Evolutionary conservation across 179 eudicot species (phyloP), one percentile per base, ranked within the genome.

Genomic region (Silene noctiflora): DNA sequence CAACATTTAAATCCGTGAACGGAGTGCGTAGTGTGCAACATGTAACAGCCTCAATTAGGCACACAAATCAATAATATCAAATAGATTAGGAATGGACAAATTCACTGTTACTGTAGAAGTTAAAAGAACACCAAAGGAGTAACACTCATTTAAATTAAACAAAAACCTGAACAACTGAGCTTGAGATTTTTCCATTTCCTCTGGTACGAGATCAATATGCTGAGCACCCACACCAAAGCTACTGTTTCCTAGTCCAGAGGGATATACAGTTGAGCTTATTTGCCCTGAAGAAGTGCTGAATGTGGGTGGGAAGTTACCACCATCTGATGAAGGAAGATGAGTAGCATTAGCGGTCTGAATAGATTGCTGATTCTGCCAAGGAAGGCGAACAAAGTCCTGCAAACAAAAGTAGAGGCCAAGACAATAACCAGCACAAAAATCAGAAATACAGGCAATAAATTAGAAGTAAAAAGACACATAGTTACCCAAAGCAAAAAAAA

Each of bases 341-440:
- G 81, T 78, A 77, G 88, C 74, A 76, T 80, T 88, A 72, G 88
- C 81, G 75, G 76, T 87, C 79, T 85, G 91, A 77, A 71, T 85
- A 9, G 97, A 79, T 70, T 89, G 88, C 69, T 85, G 97, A 77
- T 88, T 96, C 82, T 88, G 93, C 90, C 96, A 91, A 16, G 99
- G 97, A 70, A 93, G 86, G 72, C 97, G 87, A 70, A 89, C 94
- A 84, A 93, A 96, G 85, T 93, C 98, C 99, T 96, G 81, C 53
- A 76, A 44, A 72, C 3, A 66, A 62, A 33, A 76, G 71, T 67
- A 14, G 48, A 16, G 73, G 62, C 10, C 24, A 19, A 69, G 69
- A 73, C 75, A 73, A 46, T 46, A 24, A 70, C 6, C 60, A 70
- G 46, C 31, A 48, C 73, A 19, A 70, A 48, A 13, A 22, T 14